Evolutionary conservation across 2,329 filamentous ascomycete genomes (phyloP).

Genomic region (Orbilia quercus): DNA sequence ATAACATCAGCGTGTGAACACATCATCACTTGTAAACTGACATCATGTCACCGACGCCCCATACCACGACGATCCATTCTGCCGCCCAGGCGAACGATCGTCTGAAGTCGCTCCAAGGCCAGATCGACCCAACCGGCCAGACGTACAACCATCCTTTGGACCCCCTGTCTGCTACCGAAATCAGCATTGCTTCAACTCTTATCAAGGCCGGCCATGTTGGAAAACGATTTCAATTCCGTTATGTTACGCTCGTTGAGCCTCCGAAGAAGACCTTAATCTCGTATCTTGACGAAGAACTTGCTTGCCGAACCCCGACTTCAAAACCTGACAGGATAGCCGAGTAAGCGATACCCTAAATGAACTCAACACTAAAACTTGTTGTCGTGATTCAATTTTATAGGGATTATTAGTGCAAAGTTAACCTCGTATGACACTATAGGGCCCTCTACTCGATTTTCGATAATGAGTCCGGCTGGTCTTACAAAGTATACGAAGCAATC

Average conservation of each 20-base stretch:
- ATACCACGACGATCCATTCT: slow-evolving; percentile 35
- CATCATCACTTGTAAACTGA: neutral
- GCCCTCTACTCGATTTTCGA: slow-evolving; percentile 52
- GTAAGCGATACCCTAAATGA: slow-evolving; percentile 66
- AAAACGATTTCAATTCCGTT: slow-evolving; percentile 66
- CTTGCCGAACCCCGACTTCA: slow-evolving; percentile 66
- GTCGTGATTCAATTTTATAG: slow-evolving; percentile 10
- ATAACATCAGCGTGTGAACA: neutral
- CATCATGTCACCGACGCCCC: slow-evolving; percentile 24
- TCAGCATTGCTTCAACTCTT: slow-evolving; percentile 67
- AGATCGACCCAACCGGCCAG: slow-evolving; percentile 21
- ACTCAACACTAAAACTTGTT: slow-evolving; percentile 16
- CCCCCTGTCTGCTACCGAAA: slow-evolving; percentile 70
- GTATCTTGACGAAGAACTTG: slow-evolving; percentile 74
- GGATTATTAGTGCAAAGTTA: no score
- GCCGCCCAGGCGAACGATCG: slow-evolving; percentile 51
- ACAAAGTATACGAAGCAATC: slow-evolving; percentile 70
- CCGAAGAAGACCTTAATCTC: slow-evolving; percentile 70
- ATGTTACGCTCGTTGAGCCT: slow-evolving; percentile 74
- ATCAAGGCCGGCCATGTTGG: slow-evolving; percentile 62
- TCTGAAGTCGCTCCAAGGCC: slow-evolving; percentile 45
- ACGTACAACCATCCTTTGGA: slow-evolving; percentile 67
- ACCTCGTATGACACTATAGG: slow-evolving; percentile 12
- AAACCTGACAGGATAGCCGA: slow-evolving; percentile 68
- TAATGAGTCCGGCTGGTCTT: slow-evolving; percentile 60